Evolutionary conservation across 2,329 filamentous ascomycete species (phyloP).

Genomic region (Thelonectria discophora): DNA sequence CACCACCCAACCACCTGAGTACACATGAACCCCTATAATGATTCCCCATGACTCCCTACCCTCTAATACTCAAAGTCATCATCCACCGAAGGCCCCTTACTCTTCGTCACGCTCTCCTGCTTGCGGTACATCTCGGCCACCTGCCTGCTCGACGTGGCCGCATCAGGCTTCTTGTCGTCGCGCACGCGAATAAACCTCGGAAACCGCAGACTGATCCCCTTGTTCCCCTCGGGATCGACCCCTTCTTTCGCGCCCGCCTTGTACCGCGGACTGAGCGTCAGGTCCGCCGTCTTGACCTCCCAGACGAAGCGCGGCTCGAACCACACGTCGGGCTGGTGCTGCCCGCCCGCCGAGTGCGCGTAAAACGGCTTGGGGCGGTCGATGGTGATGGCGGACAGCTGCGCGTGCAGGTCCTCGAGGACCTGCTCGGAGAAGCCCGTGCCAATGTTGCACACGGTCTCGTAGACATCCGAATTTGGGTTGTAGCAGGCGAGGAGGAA

Average conservation of each 20-base stretch:
- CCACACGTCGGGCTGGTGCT: conserved; percentile 98
- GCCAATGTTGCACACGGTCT: conserved; percentile 98
- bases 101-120: conserved; percentile 90
- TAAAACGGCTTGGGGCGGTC: conserved; percentile 96
- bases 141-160: conserved; percentile 84
- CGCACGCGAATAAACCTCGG: conserved; percentile 90
- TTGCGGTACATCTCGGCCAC: conserved; percentile 97
- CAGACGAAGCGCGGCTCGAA: conserved; percentile 94
- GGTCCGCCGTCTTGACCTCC: conserved; percentile 97
- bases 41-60: neutral
- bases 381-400: conserved; percentile 81
- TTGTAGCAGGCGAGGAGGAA: conserved; percentile 98
- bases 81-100: conserved; percentile 85
- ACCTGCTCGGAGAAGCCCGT: conserved; percentile 96
- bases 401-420: conserved; percentile 83
- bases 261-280: conserved; percentile 92
- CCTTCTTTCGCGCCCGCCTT: conserved; percentile 88
- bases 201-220: conserved; percentile 89
- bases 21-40: too few relatives aligned
- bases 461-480: conserved; percentile 79
- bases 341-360: conserved; percentile 80
- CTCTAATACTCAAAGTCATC: conserved; percentile 95
- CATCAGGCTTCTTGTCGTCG: conserved; percentile 95
- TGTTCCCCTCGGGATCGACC: conserved; percentile 73
- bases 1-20: too few relatives aligned